These are phyloP conservation scores for Coelastrella sp. DNA, from an alignment of 139 green algal genomes.

Conservation along the genomic window DNA sequence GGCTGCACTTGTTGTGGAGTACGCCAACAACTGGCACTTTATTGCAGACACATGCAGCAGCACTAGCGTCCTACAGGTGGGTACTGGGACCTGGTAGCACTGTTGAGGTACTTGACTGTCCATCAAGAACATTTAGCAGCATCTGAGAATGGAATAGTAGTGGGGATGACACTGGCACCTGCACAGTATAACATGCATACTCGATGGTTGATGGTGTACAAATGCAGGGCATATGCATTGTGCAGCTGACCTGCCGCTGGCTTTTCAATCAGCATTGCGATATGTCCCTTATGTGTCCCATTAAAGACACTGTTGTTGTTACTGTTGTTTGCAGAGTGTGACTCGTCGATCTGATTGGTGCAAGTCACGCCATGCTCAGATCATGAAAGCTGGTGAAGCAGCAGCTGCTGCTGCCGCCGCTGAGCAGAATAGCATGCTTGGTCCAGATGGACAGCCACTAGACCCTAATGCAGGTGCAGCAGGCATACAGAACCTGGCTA, in stretches of 20 bases:
- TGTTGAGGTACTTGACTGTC: no score
- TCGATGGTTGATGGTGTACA: no score
- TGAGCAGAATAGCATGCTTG: background rate
- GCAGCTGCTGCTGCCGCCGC: background rate
- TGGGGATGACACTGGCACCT: no score
- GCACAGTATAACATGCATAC: no score
- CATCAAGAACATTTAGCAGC: no score
- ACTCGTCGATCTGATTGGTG: slow-evolving; percentile 44
- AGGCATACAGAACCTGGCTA: slow-evolving; percentile 8
- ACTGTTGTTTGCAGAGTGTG: slow-evolving; percentile 24
- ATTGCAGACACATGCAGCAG: slow-evolving; percentile 44
- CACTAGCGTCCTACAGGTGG: slow-evolving; percentile 28
- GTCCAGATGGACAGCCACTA: slow-evolving; percentile 4
- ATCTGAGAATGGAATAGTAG: background rate
- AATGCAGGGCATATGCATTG: no score
- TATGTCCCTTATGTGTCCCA: no score
- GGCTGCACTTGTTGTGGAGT: slow-evolving; percentile 42
- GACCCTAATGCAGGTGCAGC: slow-evolving; percentile 1
- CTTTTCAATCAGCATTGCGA: no score
- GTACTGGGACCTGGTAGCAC: background rate
- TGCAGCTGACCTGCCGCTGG: no score
- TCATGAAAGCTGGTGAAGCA: slow-evolving; percentile 33
- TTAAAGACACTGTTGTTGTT: background rate
- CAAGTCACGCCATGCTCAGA: slow-evolving; percentile 28
- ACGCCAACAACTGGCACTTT: slow-evolving; percentile 47